Evolutionary conservation across 2,329 filamentous ascomycete species (phyloP).

Genomic region (Penicillium sp.): DNA sequence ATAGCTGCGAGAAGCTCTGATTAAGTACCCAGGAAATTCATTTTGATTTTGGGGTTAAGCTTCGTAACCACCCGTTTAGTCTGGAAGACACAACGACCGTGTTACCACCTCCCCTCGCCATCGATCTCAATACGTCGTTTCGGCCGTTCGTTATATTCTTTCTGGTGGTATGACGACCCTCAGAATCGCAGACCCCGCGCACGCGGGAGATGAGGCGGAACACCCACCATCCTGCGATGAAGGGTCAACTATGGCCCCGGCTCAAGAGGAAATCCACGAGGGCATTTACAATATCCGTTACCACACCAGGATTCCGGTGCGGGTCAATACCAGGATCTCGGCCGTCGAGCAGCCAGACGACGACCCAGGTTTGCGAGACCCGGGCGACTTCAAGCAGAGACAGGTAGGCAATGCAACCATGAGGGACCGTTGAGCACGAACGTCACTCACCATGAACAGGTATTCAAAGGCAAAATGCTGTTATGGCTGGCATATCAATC

Average conservation of each 20-base stretch:
- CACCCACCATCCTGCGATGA: background rate
- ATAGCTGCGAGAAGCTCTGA: background rate
- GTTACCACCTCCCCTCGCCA: background rate
- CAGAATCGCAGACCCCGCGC: background rate
- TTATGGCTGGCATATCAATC: constrained; percentile 3
- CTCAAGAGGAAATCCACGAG: background rate
- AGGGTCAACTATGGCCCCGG: background rate
- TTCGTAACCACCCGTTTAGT: background rate
- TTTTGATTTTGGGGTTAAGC: background rate
- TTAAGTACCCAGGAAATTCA: background rate
- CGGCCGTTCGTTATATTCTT: background rate
- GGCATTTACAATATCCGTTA: background rate
- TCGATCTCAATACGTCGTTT: background rate
- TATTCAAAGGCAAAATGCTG: constrained; percentile 1
- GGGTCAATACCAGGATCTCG: background rate
- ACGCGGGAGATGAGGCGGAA: background rate
- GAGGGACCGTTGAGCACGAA: background rate
- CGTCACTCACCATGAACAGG: background rate
- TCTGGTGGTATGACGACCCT: background rate
- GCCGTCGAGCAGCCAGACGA: background rate
- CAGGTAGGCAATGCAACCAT: background rate
- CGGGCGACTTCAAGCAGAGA: background rate
- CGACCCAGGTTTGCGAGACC: background rate
- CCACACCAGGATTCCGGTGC: background rate
- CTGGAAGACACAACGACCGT: background rate